Evolutionary conservation across 164 flowering plant genomes (phyloP), one percentile per base, ranked within the genome.

Genomic region (Piper longum): DNA sequence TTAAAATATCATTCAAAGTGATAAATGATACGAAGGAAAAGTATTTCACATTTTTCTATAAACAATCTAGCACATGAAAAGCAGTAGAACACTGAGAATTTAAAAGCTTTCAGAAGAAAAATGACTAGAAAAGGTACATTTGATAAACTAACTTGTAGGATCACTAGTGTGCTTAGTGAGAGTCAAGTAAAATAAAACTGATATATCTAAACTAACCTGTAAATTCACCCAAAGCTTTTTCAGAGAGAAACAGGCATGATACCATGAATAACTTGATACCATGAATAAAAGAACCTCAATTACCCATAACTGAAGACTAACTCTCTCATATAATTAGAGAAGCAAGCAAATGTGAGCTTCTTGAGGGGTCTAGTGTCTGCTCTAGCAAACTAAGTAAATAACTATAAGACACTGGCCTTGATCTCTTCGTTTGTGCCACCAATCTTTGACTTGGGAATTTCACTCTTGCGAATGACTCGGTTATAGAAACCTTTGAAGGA

Each of bases 381-480:
- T 41, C 60, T 26, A 5, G 19, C 41, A 58, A 51, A n/a, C 52
- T 66, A 45, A 59, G 59, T 40, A 59, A 39, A 19, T 59, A 58
- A 7, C 68, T 66, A 59, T 40, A 17, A 57, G n/a, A 59, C 57
- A 18, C 14, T 65, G 54, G 82, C 74, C 52, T 71, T 68, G 51
- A 66, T 62, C 60, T 74, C 78, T 67, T 70, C 82, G 63, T 65
- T 73, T 58, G 87, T 69, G 56, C 80, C 68, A 60, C 76, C 66
- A 70, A 69, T 60, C 45, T 70, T 60, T 62, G 83, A 64, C 57
- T 79, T 82, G 57, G 90, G 81, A 73, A 72, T 59, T 66, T 87
- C 96, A 59, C 81, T 82, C 64, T 87, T 95, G 73, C 96, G 76
- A 55, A 93, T 79, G 44, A 93, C 97, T 77, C 99, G 81, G 81